These are phyloP conservation scores for Daldinia grandis DNA, from an alignment of 495 filamentous ascomycete species.

Conservation along the genomic window DNA sequence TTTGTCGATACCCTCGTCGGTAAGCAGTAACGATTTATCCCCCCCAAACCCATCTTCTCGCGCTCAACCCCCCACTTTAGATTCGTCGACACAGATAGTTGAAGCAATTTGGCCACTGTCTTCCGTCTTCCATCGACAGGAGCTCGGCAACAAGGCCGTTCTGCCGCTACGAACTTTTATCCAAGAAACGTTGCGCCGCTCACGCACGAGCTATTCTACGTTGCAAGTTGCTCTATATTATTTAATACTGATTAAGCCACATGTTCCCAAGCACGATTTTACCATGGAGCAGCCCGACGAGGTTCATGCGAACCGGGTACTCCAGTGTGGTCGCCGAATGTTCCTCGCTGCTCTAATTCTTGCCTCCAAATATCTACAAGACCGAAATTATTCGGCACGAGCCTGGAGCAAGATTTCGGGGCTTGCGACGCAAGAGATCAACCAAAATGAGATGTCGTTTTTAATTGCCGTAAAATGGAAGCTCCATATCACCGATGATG, in stretches of 20 bases:
- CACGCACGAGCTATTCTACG: slow-evolving; percentile 95
- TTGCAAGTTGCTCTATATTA: slow-evolving; percentile 97
- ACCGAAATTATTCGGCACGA: slow-evolving; percentile 94
- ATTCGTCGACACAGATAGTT: slow-evolving; percentile 96
- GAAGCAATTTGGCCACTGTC: slow-evolving; percentile 96
- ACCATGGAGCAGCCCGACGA: slow-evolving; percentile 88
- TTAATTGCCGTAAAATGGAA: slow-evolving; percentile 90
- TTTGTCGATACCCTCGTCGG: slow-evolving; percentile 99
- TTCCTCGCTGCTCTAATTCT: slow-evolving; percentile 93
- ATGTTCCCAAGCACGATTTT: slow-evolving; percentile 82
- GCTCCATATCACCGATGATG: slow-evolving; percentile 86
- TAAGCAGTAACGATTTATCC: slow-evolving; percentile 65
- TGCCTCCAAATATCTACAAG: slow-evolving; percentile 96
- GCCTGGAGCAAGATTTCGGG: slow-evolving; percentile 99
- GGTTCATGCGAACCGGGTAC: slow-evolving; percentile 74
- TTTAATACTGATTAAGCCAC: slow-evolving; percentile 89
- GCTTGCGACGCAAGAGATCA: slow-evolving; percentile 88
- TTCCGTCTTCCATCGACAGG: slow-evolving; percentile 64
- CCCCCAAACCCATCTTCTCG: slow-evolving; percentile 24
- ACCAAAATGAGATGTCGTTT: slow-evolving; percentile 95
- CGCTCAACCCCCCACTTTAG: slow-evolving; percentile 61
- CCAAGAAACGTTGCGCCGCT: slow-evolving; percentile 93
- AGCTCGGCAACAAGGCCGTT: slow-evolving; percentile 70
- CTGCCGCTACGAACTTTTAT: slow-evolving; percentile 94
- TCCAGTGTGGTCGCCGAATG: slow-evolving; percentile 98